Evolutionary conservation across 768 basidiomycete species (phyloP).

Genomic region (Suillus subluteus): DNA sequence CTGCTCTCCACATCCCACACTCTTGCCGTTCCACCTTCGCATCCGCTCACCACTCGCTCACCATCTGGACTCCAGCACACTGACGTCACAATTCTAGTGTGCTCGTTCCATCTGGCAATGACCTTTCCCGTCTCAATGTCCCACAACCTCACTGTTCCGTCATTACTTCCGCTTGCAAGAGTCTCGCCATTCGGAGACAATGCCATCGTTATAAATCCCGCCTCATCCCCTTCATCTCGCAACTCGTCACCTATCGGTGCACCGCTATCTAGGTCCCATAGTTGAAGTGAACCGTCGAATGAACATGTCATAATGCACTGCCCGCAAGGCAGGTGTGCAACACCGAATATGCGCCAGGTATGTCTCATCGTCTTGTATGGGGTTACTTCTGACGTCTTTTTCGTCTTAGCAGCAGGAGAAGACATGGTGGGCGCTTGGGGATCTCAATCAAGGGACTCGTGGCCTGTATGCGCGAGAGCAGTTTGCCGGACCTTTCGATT

Average conservation of each 20-base stretch:
- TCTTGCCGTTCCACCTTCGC: too few relatives aligned
- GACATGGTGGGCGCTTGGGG: neutral
- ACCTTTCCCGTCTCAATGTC: neutral
- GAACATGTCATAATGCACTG: conserved; percentile 15
- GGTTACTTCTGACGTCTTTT: neutral
- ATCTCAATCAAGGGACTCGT: too few relatives aligned
- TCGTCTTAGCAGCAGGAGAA: neutral
- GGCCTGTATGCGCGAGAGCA: too few relatives aligned
- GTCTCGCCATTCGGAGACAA: too few relatives aligned
- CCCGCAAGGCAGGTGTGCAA: neutral
- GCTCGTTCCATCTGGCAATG: too few relatives aligned
- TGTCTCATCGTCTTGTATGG: neutral
- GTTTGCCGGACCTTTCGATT: too few relatives aligned
- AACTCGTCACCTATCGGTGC: conserved; percentile 19
- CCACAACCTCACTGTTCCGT: too few relatives aligned
- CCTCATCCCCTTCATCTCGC: too few relatives aligned
- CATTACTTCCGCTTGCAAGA: neutral
- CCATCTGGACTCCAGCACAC: too few relatives aligned
- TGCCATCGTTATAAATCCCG: too few relatives aligned
- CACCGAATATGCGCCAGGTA: neutral
- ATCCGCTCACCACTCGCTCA: too few relatives aligned
- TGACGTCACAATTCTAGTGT: accelerated
- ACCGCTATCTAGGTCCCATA: conserved; percentile 27
- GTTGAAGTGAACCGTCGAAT: conserved; percentile 9
- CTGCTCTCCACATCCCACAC: neutral